Evolutionary conservation across 2,329 filamentous ascomycete genomes (phyloP).

Genomic region (Apiospora malaysiana): DNA sequence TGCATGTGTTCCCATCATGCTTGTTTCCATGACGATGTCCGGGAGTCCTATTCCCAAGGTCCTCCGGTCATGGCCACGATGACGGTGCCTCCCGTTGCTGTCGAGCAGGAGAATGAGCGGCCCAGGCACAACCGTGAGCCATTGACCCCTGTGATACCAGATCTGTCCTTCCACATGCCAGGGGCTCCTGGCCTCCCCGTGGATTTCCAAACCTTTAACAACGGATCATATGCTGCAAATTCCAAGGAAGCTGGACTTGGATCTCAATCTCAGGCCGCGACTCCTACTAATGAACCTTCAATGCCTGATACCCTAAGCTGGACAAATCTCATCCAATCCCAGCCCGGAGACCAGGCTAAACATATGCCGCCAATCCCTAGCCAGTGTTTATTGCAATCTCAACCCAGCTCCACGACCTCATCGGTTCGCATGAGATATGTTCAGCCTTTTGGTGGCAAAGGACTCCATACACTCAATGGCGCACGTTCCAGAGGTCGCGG

Average conservation of each 20-base stretch:
- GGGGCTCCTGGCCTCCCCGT: constrained; percentile 44
- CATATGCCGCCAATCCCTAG: constrained; percentile 54
- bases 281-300: constrained; percentile 44
- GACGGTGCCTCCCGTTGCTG: constrained; percentile 31
- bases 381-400: constrained; percentile 58
- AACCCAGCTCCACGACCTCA: constrained; percentile 58
- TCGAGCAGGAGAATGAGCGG: constrained; percentile 59
- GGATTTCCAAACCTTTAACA: constrained; percentile 48
- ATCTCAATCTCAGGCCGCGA: constrained; percentile 34
- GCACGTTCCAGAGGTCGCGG: constrained; percentile 40
- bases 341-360: constrained; percentile 37
- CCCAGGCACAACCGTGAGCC: constrained; percentile 55
- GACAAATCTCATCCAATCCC: constrained; percentile 50
- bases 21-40: constrained; percentile 62
- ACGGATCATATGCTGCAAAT: constrained; percentile 43
- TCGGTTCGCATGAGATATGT: constrained; percentile 58
- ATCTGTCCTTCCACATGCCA: constrained; percentile 50
- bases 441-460: constrained; percentile 61
- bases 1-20: constrained; percentile 70
- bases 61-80: constrained; percentile 29
- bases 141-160: constrained; percentile 55
- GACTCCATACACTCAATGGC: constrained; percentile 58
- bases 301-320: constrained; percentile 64
- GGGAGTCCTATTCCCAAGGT: constrained; percentile 30
- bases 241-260: constrained; percentile 35